Evolutionary conservation across 2,329 filamentous ascomycete genomes (phyloP), one percentile per base, ranked within the genome.

Genomic region (Leptographium radiaticola): DNA sequence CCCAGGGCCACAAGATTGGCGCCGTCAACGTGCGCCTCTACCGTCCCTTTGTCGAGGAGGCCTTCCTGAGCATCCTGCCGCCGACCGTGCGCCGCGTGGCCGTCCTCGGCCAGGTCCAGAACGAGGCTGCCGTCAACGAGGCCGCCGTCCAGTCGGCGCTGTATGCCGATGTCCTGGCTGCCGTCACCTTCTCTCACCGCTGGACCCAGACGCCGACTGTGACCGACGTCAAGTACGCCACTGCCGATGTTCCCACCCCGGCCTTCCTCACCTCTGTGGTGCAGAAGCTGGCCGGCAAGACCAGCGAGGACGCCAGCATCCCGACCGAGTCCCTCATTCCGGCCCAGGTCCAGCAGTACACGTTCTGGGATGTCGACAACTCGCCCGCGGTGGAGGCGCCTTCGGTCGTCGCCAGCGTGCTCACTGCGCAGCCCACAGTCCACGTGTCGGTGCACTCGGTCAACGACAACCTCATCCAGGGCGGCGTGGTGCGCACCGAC

Each of bases 1-100:
- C 80, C 58, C 78, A 84, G 59, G 89, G 85, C 59, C 78, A 79
- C 65, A 88, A 84, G 71, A 80, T 96, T 57, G 93, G 93, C 62
- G 86, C 91, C 42, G 76, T 98, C 68, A 91, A 88, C 62, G 91
- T 97, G 48, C 86, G 93, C 59, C 78, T 98, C 53, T 98, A 97
- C 75, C 83, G 91, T 45, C 93, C 93, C 16, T 97, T 98, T 64
- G 81, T 93, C 36, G 93, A 98, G 71, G 89, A 96, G 66, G 87
- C 88, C 51, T 97, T 98, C 76, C 74, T 97, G 58, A 82, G 85
- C 60, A 79, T 80, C 12, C 78, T 98, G 33, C 89, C 93, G 38
- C 75, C 81, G 60, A 86, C 86, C 39, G 80, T 84, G 48, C 81
- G 80, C 69, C 86, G 79, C 58, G 77, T 98, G 59, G 84, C 85